These are phyloP conservation scores for Alternaria hordeiaustralica DNA, from an alignment of 2,329 filamentous ascomycete species.

Conservation along the genomic window DNA sequence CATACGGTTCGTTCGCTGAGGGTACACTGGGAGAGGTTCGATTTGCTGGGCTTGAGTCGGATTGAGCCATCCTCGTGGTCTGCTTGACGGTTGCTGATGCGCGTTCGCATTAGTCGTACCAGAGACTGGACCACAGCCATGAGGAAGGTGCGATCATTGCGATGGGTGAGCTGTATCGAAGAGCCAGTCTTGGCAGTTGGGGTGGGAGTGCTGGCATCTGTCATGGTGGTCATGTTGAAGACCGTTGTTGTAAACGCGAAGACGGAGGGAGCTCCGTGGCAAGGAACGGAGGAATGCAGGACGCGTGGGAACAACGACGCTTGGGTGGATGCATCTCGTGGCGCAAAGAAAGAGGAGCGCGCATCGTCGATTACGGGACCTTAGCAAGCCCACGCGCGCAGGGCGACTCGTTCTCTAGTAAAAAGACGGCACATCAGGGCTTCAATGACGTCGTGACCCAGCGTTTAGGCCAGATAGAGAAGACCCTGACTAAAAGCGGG, in stretches of 20 bases:
- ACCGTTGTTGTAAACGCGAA: not conserved
- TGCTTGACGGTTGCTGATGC: conserved; percentile 38
- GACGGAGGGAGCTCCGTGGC: not conserved
- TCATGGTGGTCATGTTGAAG: not conserved
- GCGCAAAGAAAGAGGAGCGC: not conserved
- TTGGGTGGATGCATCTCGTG: conserved; percentile 6
- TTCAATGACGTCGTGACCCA: conserved; percentile 12
- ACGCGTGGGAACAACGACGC: not conserved
- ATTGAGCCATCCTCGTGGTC: conserved; percentile 52
- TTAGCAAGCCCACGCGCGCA: not conserved
- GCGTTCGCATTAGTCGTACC: conserved; percentile 46
- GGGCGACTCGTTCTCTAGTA: conserved; percentile 2
- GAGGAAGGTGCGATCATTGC: conserved; percentile 48
- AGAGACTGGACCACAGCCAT: conserved; percentile 50
- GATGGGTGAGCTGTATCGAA: conserved; percentile 44
- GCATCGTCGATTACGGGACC: conserved; percentile 7
- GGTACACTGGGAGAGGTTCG: conserved; percentile 41
- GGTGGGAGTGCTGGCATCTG: not conserved
- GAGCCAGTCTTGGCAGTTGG: conserved; percentile 5
- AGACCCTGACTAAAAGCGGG: conserved; percentile 6
- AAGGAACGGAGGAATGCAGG: not conserved
- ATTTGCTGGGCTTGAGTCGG: conserved; percentile 46
- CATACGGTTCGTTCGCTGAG: conserved; percentile 52
- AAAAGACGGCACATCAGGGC: not conserved
- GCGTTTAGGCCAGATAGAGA: not conserved